A percentile compares a stretch with the other conserved stretches of the same genome.
Evolutionary conservation across 75 land plant species (phyloP).

Genomic region (Sequoia sempervirens): DNA sequence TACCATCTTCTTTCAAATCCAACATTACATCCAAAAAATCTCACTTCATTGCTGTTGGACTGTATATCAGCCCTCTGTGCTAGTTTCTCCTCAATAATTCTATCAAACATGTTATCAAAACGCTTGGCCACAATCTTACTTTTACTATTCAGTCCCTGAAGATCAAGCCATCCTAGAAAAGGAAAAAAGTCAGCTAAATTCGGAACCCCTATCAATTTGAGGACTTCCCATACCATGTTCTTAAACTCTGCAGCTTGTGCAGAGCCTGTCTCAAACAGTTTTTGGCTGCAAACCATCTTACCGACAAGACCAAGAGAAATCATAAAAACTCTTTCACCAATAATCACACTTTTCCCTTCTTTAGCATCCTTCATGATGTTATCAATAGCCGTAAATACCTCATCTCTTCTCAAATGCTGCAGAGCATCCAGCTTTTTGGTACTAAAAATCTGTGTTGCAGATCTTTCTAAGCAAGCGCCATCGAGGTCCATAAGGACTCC

Average conservation of each 20-base stretch:
- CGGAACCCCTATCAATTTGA: neutral
- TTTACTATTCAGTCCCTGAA: neutral
- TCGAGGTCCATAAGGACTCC: neutral
- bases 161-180: neutral
- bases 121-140: neutral
- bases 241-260: neutral
- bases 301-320: neutral
- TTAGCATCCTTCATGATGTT: neutral
- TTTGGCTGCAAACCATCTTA: neutral
- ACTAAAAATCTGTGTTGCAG: neutral
- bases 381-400: neutral
- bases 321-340: neutral
- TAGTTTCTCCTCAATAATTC: neutral
- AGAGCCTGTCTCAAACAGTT: neutral
- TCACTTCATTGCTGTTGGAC: neutral
- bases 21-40: neutral
- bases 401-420: neutral
- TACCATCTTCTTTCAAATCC: neutral
- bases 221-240: neutral
- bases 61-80: neutral
- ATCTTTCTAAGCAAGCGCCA: conserved; percentile 4
- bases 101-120: neutral
- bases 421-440: neutral
- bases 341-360: neutral
- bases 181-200: neutral